Evolutionary conservation across 1,284 basidiomycete species (phyloP).

Genomic region (Mrakiaceae sp.): DNA sequence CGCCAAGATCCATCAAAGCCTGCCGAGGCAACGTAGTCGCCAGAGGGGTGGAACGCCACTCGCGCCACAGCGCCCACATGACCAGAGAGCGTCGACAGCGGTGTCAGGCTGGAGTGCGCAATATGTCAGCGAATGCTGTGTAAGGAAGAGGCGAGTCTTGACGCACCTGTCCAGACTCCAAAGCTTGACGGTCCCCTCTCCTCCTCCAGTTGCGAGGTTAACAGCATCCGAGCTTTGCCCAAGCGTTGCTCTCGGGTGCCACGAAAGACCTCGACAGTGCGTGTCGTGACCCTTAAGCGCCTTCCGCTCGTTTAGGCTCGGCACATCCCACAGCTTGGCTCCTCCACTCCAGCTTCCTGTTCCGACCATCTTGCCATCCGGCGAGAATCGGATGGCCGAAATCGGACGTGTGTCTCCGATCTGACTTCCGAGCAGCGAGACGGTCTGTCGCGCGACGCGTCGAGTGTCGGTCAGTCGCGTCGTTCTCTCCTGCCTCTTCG

Average conservation of each 20-base stretch:
- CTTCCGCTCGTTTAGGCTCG: conserved; percentile 64
- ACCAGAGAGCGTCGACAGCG: conserved; percentile 70
- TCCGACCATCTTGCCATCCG: conserved; percentile 73
- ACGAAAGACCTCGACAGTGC: conserved; percentile 86
- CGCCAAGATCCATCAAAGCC: conserved; percentile 99
- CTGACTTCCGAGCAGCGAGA: conserved; percentile 66
- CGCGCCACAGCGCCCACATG: conserved; percentile 85
- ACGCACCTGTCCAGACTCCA: conserved; percentile 76
- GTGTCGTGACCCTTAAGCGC: conserved; percentile 78
- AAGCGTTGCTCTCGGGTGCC: conserved; percentile 93
- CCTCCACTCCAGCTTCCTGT: conserved; percentile 94
- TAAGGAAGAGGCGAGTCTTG: neutral
- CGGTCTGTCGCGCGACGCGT: neutral
- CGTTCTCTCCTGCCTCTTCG: neutral
- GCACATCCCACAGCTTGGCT: conserved; percentile 90
- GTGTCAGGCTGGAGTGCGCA: conserved; percentile 50
- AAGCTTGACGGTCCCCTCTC: conserved; percentile 70
- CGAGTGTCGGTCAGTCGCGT: neutral
- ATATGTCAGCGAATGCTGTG: neutral
- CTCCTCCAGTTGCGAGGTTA: conserved; percentile 85
- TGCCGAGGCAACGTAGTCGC: conserved; percentile 75
- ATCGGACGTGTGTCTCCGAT: conserved; percentile 93
- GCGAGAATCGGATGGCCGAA: conserved; percentile 87
- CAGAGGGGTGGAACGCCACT: conserved; percentile 91
- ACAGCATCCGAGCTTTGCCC: conserved; percentile 54